phyloP scores from a whole-genome alignment of 2,329 filamentous ascomycete genomes.

The Ophiostoma tasmaniense region DNA sequence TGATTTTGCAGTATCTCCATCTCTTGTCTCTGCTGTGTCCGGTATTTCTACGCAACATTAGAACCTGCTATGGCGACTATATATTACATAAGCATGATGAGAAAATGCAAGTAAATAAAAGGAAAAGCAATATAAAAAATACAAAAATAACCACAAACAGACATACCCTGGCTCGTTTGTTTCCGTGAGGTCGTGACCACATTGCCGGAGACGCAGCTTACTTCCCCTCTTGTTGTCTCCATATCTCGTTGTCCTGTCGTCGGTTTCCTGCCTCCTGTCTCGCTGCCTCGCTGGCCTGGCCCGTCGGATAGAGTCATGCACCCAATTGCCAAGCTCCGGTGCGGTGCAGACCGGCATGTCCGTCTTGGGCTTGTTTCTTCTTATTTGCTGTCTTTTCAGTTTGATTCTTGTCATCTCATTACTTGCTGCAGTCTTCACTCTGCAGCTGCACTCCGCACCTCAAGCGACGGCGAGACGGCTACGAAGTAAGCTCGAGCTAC shows the following conservation, averaged over 20 bases:
- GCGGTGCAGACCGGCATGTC: background rate
- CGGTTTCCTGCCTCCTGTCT: background rate
- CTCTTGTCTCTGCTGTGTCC: background rate
- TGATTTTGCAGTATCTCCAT: background rate
- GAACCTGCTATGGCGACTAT: background rate
- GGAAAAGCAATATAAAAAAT: background rate
- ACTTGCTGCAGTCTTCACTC: background rate
- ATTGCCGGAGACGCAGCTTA: background rate
- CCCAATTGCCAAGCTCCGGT: background rate
- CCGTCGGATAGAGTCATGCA: constrained; percentile 2
- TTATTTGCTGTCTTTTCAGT: background rate
- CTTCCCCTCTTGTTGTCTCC: background rate
- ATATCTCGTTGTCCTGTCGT: background rate
- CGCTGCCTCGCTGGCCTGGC: background rate
- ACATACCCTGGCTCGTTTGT: background rate
- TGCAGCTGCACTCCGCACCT: background rate
- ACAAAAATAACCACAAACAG: too few relatives aligned
- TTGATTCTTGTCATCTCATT: background rate
- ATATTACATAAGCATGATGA: too few relatives aligned
- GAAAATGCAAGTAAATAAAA: background rate
- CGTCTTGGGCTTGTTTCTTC: background rate
- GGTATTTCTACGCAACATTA: background rate
- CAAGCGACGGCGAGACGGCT: too few relatives aligned
- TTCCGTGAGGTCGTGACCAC: background rate
- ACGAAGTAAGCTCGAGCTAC: too few relatives aligned